Percentiles rank a stretch among this genome's conserved stretches.
These are phyloP conservation scores for Phytophthora tentaculata DNA, from an alignment of 352 stramenopile species.

Conservation along the genomic window DNA sequence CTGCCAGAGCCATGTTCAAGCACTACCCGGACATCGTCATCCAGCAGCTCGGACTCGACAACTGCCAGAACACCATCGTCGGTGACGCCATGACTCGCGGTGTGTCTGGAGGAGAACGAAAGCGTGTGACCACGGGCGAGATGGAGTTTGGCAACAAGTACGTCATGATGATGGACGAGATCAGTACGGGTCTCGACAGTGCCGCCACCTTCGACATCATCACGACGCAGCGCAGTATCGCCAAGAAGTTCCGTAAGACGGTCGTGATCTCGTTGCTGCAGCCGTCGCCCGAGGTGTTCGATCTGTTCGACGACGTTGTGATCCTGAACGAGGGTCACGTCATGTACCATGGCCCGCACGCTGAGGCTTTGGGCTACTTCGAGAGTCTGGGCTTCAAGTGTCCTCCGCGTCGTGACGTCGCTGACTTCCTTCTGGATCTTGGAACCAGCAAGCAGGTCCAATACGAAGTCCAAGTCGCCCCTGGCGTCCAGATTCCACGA, in stretches of 20 bases:
- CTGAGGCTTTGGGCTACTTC: conserved; percentile 84
- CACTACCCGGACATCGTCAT: conserved; percentile 52
- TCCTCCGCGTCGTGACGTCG: conserved; percentile 71
- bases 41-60: conserved; percentile 55
- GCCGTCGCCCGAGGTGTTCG: conserved; percentile 92
- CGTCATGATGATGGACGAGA: conserved; percentile 87
- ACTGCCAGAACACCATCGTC: conserved; percentile 67
- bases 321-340: conserved; percentile 91
- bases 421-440: conserved; percentile 90
- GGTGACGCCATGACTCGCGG: conserved; percentile 56
- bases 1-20: conserved; percentile 34
- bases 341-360: conserved; percentile 84
- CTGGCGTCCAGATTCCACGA: conserved; percentile 14
- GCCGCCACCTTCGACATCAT: conserved; percentile 74
- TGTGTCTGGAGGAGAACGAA: conserved; percentile 42
- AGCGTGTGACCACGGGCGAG: conserved; percentile 78
- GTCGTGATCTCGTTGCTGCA: conserved; percentile 86
- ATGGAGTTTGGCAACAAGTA: conserved; percentile 86
- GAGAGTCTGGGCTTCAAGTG: conserved; percentile 63
- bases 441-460: conserved; percentile 46
- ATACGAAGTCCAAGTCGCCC: conserved; percentile 31
- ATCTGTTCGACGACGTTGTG: conserved; percentile 94
- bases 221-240: conserved; percentile 50
- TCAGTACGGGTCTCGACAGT: conserved; percentile 70
- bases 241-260: conserved; percentile 58